phyloP scores from a whole-genome alignment of 2,329 filamentous ascomycete genomes.

The Monilinia fructicola region DNA sequence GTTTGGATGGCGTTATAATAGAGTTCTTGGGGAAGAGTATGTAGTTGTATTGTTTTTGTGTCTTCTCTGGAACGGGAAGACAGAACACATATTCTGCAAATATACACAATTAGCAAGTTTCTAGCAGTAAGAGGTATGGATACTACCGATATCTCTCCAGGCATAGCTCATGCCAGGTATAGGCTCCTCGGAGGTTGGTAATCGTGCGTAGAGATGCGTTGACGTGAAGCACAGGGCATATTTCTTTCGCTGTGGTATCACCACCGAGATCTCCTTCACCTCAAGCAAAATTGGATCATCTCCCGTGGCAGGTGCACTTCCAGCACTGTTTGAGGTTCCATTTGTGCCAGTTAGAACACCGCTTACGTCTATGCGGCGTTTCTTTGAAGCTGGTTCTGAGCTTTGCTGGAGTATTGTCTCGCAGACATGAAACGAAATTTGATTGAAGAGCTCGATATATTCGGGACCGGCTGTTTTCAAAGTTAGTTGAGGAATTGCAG shows the following conservation, averaged over 20 bases:
- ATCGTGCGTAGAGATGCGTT: constrained; percentile 57
- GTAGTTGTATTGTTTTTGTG: constrained; percentile 66
- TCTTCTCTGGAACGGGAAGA: constrained; percentile 64
- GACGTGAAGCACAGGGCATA: constrained; percentile 63
- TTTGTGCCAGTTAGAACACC: constrained; percentile 32
- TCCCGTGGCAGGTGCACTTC: constrained; percentile 35
- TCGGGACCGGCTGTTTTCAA: constrained; percentile 32
- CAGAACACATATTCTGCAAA: constrained; percentile 59
- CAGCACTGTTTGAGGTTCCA: constrained; percentile 23
- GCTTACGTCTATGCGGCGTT: constrained; percentile 38
- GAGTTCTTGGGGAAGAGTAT: constrained; percentile 57
- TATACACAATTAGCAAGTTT: constrained; percentile 16
- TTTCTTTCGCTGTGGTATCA: constrained; percentile 67
- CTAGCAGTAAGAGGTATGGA: neutral
- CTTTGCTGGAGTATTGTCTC: constrained; percentile 24
- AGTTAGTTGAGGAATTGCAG: neutral
- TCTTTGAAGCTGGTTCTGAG: constrained; percentile 39
- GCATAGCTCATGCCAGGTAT: constrained; percentile 56
- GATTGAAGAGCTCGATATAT: constrained; percentile 41
- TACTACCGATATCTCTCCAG: constrained; percentile 62
- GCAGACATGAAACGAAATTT: constrained; percentile 39
- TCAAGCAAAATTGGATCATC: constrained; percentile 56
- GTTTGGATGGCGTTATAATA: constrained; percentile 53
- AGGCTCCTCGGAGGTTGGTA: constrained; percentile 52
- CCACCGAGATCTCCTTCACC: constrained; percentile 66